Base-by-base conservation (phyloP, 495 filamentous ascomycete genomes). In the Beverwykella pulmonaria region DNA sequence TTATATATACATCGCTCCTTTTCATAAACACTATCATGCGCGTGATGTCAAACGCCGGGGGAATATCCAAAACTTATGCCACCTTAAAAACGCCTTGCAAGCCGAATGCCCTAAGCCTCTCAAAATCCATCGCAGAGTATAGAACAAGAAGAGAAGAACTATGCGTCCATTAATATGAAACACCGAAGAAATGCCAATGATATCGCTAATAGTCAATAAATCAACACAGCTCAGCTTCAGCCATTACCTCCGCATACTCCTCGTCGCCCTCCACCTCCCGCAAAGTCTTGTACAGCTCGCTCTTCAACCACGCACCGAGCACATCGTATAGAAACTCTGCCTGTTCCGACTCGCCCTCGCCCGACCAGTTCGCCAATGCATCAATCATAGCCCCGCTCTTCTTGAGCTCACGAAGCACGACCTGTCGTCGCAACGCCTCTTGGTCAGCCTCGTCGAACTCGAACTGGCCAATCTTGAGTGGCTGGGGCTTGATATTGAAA, bases 381-480 rank as follows among this genome's bases (percentile, higher is more conserved):
- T 70, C 68, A 39, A 70, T 59, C 30, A 70, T 22, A 9, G 23
- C 50, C n/a, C 58, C 54, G 46, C 60, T 57, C 49, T 72, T 72
- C 58, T 64, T 52, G 41, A 72, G 50, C 59, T 72, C 70, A 25
- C 62, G 53, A 14, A 72, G 58, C 14, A 72, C 57, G 9, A 72
- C 47, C 26, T 63, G 60, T 22, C 59, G 56, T 36, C 53, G 62
- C 58, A 72, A 30, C n/a, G 57, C 47, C 53, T 69, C 55, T 54
- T 72, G 70, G 44, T 72, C 70, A 14, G 55, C 59, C 41, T 66
- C 66, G 25, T 72, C 70, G 50, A 69, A 63, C 58, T 69, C 61
- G 53, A 67, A 72, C 17, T 20, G 44, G 39, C 70, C 67, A 26
- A 72, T 72, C 26, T 61, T 64, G 39, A 72, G 47, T 27, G 70